phyloP scores from a whole-genome alignment of 352 stramenopile species.

The Thalassiosira hispida region DNA sequence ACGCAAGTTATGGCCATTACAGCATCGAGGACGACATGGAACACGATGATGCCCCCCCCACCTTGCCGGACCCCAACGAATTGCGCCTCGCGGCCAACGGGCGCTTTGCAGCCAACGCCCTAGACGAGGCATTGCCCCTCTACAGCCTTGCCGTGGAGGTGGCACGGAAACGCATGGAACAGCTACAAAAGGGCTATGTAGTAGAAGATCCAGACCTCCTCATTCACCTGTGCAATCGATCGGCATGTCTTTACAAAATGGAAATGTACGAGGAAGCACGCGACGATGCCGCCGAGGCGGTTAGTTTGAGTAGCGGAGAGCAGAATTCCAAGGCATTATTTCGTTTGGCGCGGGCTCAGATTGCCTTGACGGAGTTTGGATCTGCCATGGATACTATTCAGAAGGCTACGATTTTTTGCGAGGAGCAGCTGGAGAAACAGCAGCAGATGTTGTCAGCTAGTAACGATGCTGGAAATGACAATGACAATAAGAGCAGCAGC shows the following conservation, averaged over 20 bases:
- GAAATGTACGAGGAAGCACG: slow-evolving; percentile 66
- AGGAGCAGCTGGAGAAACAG: slow-evolving; percentile 30
- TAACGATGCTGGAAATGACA: not conserved
- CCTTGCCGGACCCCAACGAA: slow-evolving; percentile 32
- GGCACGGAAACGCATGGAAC: slow-evolving; percentile 15
- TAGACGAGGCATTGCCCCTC: slow-evolving; percentile 46
- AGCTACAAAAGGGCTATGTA: not conserved
- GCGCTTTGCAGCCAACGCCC: slow-evolving; percentile 42
- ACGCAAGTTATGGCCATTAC: no score
- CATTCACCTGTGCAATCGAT: slow-evolving; percentile 79
- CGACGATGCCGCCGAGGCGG: slow-evolving; percentile 60
- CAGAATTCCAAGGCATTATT: slow-evolving; percentile 71
- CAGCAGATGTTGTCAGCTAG: slow-evolving; percentile 1
- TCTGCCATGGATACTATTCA: slow-evolving; percentile 57
- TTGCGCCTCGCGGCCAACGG: slow-evolving; percentile 51
- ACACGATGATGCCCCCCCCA: not conserved
- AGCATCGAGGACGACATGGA: not conserved
- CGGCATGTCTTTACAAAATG: slow-evolving; percentile 74
- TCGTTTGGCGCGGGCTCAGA: slow-evolving; percentile 66
- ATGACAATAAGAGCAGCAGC: not conserved
- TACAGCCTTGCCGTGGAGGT: slow-evolving; percentile 55
- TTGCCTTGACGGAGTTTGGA: slow-evolving; percentile 59
- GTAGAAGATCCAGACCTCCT: slow-evolving; percentile 35
- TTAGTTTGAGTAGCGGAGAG: slow-evolving; percentile 34
- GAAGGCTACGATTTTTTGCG: slow-evolving; percentile 29